phyloP scores from a whole-genome alignment of 768 basidiomycete genomes.

The Dendrothele bispora region DNA sequence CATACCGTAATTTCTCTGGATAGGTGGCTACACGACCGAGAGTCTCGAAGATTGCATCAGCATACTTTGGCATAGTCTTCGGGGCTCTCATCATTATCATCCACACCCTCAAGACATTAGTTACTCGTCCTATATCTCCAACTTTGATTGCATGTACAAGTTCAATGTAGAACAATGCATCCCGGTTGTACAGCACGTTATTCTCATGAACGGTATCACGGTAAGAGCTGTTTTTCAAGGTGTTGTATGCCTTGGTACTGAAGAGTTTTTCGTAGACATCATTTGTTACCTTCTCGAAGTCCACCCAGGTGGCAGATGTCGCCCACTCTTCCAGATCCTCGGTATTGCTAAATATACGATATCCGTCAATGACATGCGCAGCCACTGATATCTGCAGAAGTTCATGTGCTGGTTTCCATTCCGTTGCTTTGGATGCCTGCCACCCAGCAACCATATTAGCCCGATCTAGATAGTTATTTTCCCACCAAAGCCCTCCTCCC shows the following conservation, averaged over 20 bases:
- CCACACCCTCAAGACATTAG: slow-evolving; percentile 11
- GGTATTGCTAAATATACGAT: slow-evolving; percentile 7
- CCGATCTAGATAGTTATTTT: slow-evolving; percentile 1
- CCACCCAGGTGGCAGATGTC: neutral
- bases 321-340: slow-evolving; percentile 11
- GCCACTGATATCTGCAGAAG: slow-evolving; percentile 13
- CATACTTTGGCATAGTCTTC: slow-evolving; percentile 20
- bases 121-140: slow-evolving; percentile 22
- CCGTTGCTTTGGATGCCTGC: slow-evolving; percentile 13
- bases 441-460: slow-evolving; percentile 9
- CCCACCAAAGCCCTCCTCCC: slow-evolving; percentile 9
- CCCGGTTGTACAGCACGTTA: slow-evolving; percentile 16
- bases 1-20: slow-evolving; percentile 1
- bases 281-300: slow-evolving; percentile 11
- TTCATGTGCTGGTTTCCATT: slow-evolving; percentile 13
- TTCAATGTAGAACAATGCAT: slow-evolving; percentile 15
- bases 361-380: slow-evolving; percentile 15
- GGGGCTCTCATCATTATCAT: slow-evolving; percentile 15
- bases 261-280: slow-evolving; percentile 8
- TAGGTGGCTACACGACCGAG: slow-evolving; percentile 1
- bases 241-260: slow-evolving; percentile 3
- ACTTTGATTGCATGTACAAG: slow-evolving; percentile 15
- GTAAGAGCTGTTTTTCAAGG: neutral
- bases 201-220: slow-evolving; percentile 12
- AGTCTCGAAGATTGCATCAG: slow-evolving; percentile 15